Evolutionary conservation across 2,329 filamentous ascomycete species (phyloP), one percentile per base, ranked within the genome.

Genomic region (Stachybotrys chartarum): DNA sequence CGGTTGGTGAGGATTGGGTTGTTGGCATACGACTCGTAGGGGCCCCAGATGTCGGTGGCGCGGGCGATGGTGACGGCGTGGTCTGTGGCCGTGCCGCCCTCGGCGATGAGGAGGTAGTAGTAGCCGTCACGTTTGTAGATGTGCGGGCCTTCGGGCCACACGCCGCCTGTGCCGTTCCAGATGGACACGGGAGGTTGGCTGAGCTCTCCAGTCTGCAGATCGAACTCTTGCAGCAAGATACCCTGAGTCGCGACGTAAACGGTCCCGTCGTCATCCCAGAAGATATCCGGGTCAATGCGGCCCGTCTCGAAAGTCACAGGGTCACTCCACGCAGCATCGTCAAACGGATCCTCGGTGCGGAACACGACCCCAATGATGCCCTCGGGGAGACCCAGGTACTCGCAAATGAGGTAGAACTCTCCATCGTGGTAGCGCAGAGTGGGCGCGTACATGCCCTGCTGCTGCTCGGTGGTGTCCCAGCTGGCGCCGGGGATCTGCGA

Each of bases 181-280:
- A 79, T 72, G 7, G 62, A 67, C 7, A 60, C 58, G 59, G 74
- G 72, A 60, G 74, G 73, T 30, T 73, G 66, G 1, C 70, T 71
- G 0, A 71, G 54, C 70, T 66, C 52, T 64, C 76, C 75, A 0
- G 74, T 77, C 3, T 70, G 63, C 3, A 78, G 65, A 44, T 78
- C 57, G 0, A 70, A 66, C 52, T 73, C 70, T 30, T 62, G 59
- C 0, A 65, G 55, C 0, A 60, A 58, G 8, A 68, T 63, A 1
- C 74, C 11, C 66, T 74, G 35, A 1, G 59, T 56, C 0, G 72
- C 72, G 4, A 81, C 74, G 55, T 83, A 84, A 0, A 75, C 69
- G 55, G 73, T 78, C 1, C 80, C 81, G 50, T 84, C 76, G 1
- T 75, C 74, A 52, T 84, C 78, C 77, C 80, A 84, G 60, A 82